Conservation (phyloP, 2,329 filamentous ascomycete species). For the Leptographium flavum region DNA sequence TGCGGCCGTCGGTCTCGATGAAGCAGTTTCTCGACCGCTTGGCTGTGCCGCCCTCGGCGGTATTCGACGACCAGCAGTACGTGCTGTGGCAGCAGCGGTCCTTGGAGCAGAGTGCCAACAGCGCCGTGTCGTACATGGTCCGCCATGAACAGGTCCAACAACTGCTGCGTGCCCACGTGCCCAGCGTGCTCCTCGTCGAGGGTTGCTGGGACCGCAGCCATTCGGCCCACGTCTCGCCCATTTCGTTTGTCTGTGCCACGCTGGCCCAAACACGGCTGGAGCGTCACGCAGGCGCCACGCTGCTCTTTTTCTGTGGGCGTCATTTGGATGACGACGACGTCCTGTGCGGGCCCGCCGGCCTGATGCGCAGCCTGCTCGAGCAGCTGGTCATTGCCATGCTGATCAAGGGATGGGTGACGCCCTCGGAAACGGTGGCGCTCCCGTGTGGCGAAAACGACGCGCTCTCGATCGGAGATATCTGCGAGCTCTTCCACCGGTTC, state of each 20-base stretch:
- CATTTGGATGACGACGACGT: neutral
- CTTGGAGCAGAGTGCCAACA: neutral
- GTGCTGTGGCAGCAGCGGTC: neutral
- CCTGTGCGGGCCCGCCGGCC: constrained; percentile 2
- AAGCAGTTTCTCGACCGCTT: constrained; percentile 5
- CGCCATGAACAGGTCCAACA: constrained; percentile 1
- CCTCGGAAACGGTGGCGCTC: neutral
- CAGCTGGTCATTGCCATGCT: constrained; percentile 5
- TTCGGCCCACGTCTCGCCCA: neutral
- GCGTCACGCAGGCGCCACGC: neutral
- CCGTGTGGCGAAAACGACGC: neutral
- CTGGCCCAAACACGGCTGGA: constrained; percentile 2
- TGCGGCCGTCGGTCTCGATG: neutral
- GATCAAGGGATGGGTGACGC: constrained; percentile 1
- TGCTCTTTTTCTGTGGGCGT: constrained; percentile 6
- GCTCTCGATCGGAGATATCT: constrained; percentile 5
- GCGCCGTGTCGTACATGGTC: constrained; percentile 2
- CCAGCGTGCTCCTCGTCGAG: constrained; percentile 7
- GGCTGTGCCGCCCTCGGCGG: constrained; percentile 5
- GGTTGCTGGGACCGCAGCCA: constrained; percentile 6
- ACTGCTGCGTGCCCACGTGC: neutral
- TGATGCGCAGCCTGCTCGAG: constrained; percentile 13
- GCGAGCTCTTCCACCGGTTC: constrained; percentile 5
- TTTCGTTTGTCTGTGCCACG: constrained; percentile 4
- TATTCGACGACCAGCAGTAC: neutral